These are phyloP conservation scores for Phytophthora idaei DNA, from an alignment of 352 stramenopile species.

Conservation along the genomic window DNA sequence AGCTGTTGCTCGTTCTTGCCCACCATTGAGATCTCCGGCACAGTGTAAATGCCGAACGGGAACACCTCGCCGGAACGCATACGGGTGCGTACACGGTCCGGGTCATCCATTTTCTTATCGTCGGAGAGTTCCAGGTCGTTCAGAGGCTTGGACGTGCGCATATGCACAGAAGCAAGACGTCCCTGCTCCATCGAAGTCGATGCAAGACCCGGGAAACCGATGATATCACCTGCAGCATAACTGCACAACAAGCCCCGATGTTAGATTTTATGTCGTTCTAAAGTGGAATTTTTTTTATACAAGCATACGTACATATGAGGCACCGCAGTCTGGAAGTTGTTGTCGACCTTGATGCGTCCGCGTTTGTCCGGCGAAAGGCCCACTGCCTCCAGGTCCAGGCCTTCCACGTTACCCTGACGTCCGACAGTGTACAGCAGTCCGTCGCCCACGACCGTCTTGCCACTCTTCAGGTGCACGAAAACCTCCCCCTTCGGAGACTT, in stretches of 20 bases:
- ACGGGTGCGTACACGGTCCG: slow-evolving; percentile 70
- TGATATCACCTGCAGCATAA: slow-evolving; percentile 91
- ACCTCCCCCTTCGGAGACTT: slow-evolving; percentile 70
- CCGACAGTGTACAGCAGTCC: slow-evolving; percentile 88
- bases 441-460: slow-evolving; percentile 86
- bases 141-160: slow-evolving; percentile 73
- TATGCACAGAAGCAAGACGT: slow-evolving; percentile 85
- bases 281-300: too few relatives aligned
- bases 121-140: slow-evolving; percentile 57
- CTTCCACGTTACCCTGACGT: slow-evolving; percentile 88
- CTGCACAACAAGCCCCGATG: slow-evolving; percentile 35
- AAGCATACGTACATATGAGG: slow-evolving; percentile 78
- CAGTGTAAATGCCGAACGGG: slow-evolving; percentile 89
- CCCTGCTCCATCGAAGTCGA: slow-evolving; percentile 93
- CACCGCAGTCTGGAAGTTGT: slow-evolving; percentile 88
- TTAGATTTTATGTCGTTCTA: not conserved
- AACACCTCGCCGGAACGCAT: slow-evolving; percentile 89
- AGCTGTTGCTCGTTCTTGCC: slow-evolving; percentile 90
- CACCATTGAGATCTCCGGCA: slow-evolving; percentile 90
- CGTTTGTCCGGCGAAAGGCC: slow-evolving; percentile 82
- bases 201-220: slow-evolving; percentile 88
- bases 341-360: slow-evolving; percentile 84
- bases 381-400: slow-evolving; percentile 80
- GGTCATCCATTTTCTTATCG: slow-evolving; percentile 63
- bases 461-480: slow-evolving; percentile 81